Conservation (phyloP, 768 basidiomycete species). For the Polyporus arcularius region DNA sequence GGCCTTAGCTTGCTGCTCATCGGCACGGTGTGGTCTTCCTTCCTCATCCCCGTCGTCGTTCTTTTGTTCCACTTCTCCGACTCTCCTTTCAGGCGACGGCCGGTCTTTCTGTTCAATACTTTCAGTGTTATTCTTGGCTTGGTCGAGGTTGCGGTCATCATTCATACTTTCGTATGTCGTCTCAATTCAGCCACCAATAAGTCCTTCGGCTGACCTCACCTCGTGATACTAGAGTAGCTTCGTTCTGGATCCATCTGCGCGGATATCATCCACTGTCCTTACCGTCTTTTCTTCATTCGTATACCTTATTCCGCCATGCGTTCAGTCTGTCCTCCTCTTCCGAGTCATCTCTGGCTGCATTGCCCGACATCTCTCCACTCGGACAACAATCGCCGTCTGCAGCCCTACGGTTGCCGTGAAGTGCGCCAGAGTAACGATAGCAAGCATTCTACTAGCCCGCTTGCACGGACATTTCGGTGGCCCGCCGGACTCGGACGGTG, state of each 20-base stretch:
- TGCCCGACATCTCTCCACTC: slow-evolving; percentile 12
- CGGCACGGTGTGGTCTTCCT: not conserved
- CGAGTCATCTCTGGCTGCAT: slow-evolving; percentile 36
- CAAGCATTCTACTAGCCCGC: slow-evolving; percentile 10
- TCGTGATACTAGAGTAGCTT: not conserved
- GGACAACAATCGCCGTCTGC: not conserved
- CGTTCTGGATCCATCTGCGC: not conserved
- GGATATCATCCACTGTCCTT: not conserved
- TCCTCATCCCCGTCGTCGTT: slow-evolving; percentile 1
- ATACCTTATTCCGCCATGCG: slow-evolving; percentile 29
- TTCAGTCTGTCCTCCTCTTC: slow-evolving; percentile 39
- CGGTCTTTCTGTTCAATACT: slow-evolving; percentile 26
- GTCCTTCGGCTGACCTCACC: not conserved
- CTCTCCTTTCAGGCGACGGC: slow-evolving; percentile 18
- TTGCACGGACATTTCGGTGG: not conserved
- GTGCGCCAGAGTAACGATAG: slow-evolving; percentile 26
- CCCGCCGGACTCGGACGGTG: not conserved
- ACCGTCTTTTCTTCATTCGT: not conserved
- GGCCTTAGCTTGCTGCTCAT: not conserved
- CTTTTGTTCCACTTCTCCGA: slow-evolving; percentile 26
- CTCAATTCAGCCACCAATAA: no score
- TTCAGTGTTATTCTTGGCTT: slow-evolving; percentile 12
- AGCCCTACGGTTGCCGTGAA: slow-evolving; percentile 30
- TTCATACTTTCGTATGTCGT: not conserved
- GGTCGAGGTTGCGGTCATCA: not conserved